Conservation (phyloP, 2,329 filamentous ascomycete species). For the Colletotrichum spinosum region DNA sequence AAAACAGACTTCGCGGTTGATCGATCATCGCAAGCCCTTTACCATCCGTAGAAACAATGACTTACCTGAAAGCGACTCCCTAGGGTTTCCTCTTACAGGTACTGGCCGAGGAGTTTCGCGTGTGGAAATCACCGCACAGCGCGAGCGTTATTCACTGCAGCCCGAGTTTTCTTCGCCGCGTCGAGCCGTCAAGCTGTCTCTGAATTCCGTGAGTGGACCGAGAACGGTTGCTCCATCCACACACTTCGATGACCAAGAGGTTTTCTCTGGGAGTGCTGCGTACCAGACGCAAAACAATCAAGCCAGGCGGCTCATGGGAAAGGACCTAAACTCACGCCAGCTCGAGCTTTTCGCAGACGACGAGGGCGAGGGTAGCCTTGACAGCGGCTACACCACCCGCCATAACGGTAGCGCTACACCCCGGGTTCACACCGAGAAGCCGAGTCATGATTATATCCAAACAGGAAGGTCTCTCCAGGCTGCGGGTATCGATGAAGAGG, state of each 20-base stretch:
- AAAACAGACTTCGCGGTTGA: slow-evolving; percentile 43
- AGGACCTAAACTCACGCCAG: slow-evolving; percentile 7
- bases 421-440: slow-evolving; percentile 38
- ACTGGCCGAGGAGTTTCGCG: too few relatives aligned
- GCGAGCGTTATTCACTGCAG: too few relatives aligned
- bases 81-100: too few relatives aligned
- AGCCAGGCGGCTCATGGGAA: slow-evolving; percentile 12
- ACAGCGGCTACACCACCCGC: slow-evolving; percentile 23
- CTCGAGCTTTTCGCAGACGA: slow-evolving; percentile 6
- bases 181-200: slow-evolving; percentile 50
- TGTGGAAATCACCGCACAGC: too few relatives aligned
- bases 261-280: slow-evolving; percentile 43
- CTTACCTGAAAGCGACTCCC: too few relatives aligned
- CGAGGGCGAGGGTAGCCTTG: slow-evolving; percentile 29
- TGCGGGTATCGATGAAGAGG: slow-evolving; percentile 32
- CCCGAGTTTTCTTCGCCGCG: too few relatives aligned
- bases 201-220: slow-evolving; percentile 50
- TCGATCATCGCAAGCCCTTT: too few relatives aligned
- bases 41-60: too few relatives aligned
- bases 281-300: slow-evolving; percentile 38
- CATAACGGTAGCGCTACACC: slow-evolving; percentile 37
- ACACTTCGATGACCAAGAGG: slow-evolving; percentile 41
- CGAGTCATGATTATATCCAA: slow-evolving; percentile 39
- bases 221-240: slow-evolving; percentile 42
- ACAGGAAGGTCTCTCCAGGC: slow-evolving; percentile 39